These are phyloP conservation scores for Priceomyces haplophilus DNA, from an alignment of 805 yeast species.

Conservation along the genomic window DNA sequence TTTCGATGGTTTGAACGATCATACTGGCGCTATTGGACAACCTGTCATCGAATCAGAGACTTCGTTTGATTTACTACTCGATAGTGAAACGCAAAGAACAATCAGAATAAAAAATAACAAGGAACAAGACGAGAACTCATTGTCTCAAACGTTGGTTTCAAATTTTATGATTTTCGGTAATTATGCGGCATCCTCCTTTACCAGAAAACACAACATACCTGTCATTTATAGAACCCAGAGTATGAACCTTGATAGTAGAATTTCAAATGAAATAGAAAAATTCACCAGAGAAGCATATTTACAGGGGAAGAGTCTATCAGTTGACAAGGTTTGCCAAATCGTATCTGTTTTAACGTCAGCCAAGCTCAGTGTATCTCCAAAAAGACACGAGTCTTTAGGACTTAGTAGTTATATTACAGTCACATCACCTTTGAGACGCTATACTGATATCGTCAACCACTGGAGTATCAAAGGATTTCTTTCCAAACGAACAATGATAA, in stretches of 20 bases:
- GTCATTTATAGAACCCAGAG: conserved; percentile 47
- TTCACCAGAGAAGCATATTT: conserved; percentile 17
- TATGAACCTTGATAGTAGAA: conserved; percentile 21
- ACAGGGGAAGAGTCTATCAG: conserved; percentile 18
- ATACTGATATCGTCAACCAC: conserved; percentile 76
- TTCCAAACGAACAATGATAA: conserved; percentile 2
- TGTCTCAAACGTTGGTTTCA: conserved; percentile 66
- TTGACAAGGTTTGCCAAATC: conserved; percentile 42
- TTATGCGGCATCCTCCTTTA: conserved; percentile 51
- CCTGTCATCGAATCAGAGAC: conserved; percentile 3
- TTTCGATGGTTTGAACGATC: neutral
- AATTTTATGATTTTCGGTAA: conserved; percentile 85
- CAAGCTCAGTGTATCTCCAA: conserved; percentile 43
- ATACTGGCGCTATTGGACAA: conserved; percentile 4
- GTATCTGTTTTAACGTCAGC: conserved; percentile 53
- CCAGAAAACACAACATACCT: conserved; percentile 43
- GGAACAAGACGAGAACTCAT: conserved; percentile 25
- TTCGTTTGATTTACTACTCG: conserved; percentile 17
- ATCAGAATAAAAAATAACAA: conserved; percentile 12
- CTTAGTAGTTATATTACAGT: conserved; percentile 62
- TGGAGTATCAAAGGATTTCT: conserved; percentile 51
- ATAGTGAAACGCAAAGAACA: conserved; percentile 10
- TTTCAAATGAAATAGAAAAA: conserved; percentile 23
- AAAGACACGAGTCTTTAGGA: conserved; percentile 62
- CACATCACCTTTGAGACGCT: conserved; percentile 87